Percentiles rank a stretch among this genome's conserved stretches.
Conservation (phyloP, 2,329 filamentous ascomycete genomes). For the Colletotrichum sp. region DNA sequence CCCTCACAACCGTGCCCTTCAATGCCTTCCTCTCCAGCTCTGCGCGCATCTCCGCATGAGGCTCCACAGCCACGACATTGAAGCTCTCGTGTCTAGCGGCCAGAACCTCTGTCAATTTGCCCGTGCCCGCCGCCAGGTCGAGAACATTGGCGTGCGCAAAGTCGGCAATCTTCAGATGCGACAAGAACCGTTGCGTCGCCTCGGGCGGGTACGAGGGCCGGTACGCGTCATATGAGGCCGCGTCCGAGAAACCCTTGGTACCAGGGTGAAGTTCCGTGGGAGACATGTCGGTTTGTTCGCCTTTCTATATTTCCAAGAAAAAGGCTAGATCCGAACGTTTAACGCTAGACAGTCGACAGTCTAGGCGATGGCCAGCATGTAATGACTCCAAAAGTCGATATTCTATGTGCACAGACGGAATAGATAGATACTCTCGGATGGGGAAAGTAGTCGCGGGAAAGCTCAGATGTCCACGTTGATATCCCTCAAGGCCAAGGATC, state of each 20-base stretch:
- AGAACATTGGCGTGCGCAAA: slow-evolving; percentile 55
- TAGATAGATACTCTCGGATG: background rate
- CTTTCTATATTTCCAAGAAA: background rate
- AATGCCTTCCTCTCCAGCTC: slow-evolving; percentile 65
- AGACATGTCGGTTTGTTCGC: background rate
- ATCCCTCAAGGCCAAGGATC: background rate
- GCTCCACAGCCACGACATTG: slow-evolving; percentile 67
- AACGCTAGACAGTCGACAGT: background rate
- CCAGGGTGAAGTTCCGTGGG: slow-evolving; percentile 53
- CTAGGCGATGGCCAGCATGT: background rate
- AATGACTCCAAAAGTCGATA: background rate
- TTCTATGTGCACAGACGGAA: background rate
- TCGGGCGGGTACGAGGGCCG: slow-evolving; percentile 69
- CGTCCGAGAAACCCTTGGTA: slow-evolving; percentile 68
- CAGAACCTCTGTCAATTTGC: slow-evolving; percentile 72
- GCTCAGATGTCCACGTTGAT: background rate
- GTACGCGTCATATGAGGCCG: slow-evolving; percentile 68
- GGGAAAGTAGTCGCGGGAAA: background rate
- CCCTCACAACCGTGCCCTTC: slow-evolving; percentile 55
- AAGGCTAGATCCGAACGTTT: background rate
- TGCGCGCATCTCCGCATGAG: slow-evolving; percentile 68
- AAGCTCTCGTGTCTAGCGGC: slow-evolving; percentile 63
- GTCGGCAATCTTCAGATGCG: slow-evolving; percentile 55
- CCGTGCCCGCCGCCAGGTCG: slow-evolving; percentile 72
- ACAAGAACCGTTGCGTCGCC: slow-evolving; percentile 64